Base-by-base conservation (phyloP, 1,139 yeast genomes). In the Candida gigantensis region DNA sequence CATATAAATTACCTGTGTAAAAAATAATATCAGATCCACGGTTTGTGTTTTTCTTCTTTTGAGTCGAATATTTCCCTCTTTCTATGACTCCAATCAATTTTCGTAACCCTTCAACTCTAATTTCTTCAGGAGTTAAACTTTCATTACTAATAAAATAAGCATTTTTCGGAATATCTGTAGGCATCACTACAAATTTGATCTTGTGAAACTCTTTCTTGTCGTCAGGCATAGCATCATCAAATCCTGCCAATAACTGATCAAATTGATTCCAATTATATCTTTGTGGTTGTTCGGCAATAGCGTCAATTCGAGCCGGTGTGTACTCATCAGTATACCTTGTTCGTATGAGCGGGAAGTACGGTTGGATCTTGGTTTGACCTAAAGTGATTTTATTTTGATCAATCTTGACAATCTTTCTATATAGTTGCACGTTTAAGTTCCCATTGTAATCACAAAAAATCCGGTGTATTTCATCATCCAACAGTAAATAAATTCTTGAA, bases 171-270 rank as follows among this genome's bases (percentile, higher is more conserved):
- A 82, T 70, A 4, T 78, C 84, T 1, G 87, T 68, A 0, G 97
- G 97, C 50, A 84, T 61, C 1, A 92, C 72, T 7, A 89, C 96
- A 58, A 89, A 87, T 51, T 94, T 84, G 59, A 90, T 77, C 40
- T 84, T 70, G 56, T 73, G 74, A 41, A 81, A 84, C 34, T 77
- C 74, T 40, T 74, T 75, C 35, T 75, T 69, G n/a, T 72, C 74
- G 26, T 78, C 71, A 17, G 77, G 73, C 50, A 74, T 65, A 1
- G 79, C 76, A 50, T 87, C 95, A 25, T 84, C 89, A 57, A 84
- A 87, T 0, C 98, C 98, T 1, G 97, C 96, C 16, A 92, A 60
- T 17, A 79, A 74, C 54, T 89, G 97, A 61, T 94, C 99, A 44
- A 89, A 72, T 45, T 83, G 84, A 51, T 90, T 90, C 98, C 98